Evolutionary conservation across 345 rosid genomes (phyloP), one percentile per base, ranked within the genome.

Genomic region (Brassica juncea): DNA sequence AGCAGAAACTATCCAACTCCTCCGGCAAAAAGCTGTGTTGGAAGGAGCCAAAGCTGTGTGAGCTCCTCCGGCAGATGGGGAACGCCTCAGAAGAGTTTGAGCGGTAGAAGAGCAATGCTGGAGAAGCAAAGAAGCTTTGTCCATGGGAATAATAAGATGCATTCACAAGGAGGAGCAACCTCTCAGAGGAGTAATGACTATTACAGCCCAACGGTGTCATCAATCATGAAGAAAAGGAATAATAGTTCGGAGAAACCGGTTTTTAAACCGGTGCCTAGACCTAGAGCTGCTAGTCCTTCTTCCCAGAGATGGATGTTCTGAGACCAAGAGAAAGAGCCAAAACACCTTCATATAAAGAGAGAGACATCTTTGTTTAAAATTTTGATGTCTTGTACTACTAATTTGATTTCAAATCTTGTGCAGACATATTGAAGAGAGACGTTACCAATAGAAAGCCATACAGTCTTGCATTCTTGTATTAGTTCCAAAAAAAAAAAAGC

Each of bases 141-240:
- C 70, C 96, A 89, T 58, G 98, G 94, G 72, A 90, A 87, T 75
- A 90, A 88, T 66, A 77, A 86, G 78, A 74, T 88, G 78, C 82
- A 88, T 66, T 90, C 97, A 21, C 97, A 85, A 72, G 98, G 90
- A 12, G 92, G 90, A 12, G 92, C 89, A 6, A 89, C 88, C 62
- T 90, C 94, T n/a, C 97, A 92, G 32, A 87, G 98, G 87, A 95
- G 98, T 74, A 90, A 90, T 62, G 98, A 92, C 89, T 92, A 86
- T 86, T 93, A 70, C 82, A 89, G 90, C 82, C 99, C 97, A 10
- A 95, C 98, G 0, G 93, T 92, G 27, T 89, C 99, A 47, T 94
- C 99, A 0, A 90, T 89, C 80, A 92, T 90, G 98, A 94, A 94
- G 86, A 92, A 92, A 59, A 84, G 90, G 54, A 89, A 73, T 75